These are phyloP conservation scores for Suillus placidus DNA, from an alignment of 768 basidiomycete species.

Conservation along the genomic window DNA sequence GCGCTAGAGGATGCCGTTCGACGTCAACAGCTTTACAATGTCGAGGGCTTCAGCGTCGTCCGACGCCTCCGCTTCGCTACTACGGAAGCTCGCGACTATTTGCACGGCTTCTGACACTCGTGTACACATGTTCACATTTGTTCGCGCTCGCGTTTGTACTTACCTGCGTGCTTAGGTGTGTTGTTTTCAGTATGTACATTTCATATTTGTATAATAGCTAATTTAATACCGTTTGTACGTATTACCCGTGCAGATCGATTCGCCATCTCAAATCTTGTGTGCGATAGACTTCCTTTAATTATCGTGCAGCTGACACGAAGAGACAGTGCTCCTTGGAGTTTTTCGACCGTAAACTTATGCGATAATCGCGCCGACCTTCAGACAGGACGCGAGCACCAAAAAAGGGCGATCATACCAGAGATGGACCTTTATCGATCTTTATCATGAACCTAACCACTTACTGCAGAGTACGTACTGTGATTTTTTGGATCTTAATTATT, in stretches of 20 bases:
- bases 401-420: background rate
- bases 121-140: background rate
- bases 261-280: too few species aligned
- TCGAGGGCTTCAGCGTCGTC: background rate
- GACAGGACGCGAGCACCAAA: background rate
- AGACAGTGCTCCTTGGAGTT: background rate
- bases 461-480: too few species aligned
- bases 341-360: background rate
- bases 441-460: too few species aligned
- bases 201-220: too few species aligned
- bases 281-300: background rate
- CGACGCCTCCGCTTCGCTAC: too few species aligned
- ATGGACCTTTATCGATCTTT: too few species aligned
- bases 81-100: background rate
- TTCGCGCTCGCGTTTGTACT: background rate
- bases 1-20: constrained; percentile 55
- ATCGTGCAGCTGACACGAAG: background rate
- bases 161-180: background rate
- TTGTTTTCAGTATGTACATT: too few species aligned
- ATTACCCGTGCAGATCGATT: too few species aligned
- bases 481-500: too few species aligned
- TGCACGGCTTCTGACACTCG: too few species aligned
- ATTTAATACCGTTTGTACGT: too few species aligned
- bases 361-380: background rate
- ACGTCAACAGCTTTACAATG: background rate